Evolutionary conservation across 345 rosid species (phyloP), one percentile per base, ranked within the genome.

Genomic region (Abelmoschus esculentus): DNA sequence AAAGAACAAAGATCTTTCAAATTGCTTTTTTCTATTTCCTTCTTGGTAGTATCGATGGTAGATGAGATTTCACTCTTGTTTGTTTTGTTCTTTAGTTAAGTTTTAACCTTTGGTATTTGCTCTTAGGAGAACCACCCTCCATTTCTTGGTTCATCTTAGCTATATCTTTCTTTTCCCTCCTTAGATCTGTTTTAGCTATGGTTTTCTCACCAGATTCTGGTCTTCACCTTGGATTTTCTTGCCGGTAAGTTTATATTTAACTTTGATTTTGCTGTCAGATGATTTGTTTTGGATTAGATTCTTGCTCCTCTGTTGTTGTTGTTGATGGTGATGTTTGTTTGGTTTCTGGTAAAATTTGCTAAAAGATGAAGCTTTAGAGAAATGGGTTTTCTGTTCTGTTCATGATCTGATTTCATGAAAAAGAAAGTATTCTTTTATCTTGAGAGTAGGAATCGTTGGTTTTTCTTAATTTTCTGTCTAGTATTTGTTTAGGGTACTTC

Each of bases 41-140:
- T 70, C 70, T 75, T 58, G 74, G 38, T 32, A 46, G 31, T 62
- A 70, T 73, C 77, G 77, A 70, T 73, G 69, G n/a, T 36, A 17
- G 73, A 40, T 29, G 7, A n/a, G 44, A 52, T 71, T 47, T 47
- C 5, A 13, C 52, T 36, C 40, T 36, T 36, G 40, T 36, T 36
- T 36, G 40, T 13, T 49, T 59, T 31, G 70, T 46, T 56, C 59
- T 40, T 44, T 17, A 5, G 36, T 34, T 9, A 40, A 67, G 42
- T 38, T 44, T 36, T 36, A 36, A 1, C 40, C 40, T 8, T 56
- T 49, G 34, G 18, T 44, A 6, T 70, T 22, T 54, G 22, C 70
- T 56, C 47, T 19, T 62, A 38, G 54, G 67, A 58, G 50, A 5
- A 57, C 54, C 15, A 50, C 55, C 15, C 19, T 57, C 56, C 22